phyloP scores from a whole-genome alignment of 768 basidiomycete species.

The Agrocybe chaxingu region DNA sequence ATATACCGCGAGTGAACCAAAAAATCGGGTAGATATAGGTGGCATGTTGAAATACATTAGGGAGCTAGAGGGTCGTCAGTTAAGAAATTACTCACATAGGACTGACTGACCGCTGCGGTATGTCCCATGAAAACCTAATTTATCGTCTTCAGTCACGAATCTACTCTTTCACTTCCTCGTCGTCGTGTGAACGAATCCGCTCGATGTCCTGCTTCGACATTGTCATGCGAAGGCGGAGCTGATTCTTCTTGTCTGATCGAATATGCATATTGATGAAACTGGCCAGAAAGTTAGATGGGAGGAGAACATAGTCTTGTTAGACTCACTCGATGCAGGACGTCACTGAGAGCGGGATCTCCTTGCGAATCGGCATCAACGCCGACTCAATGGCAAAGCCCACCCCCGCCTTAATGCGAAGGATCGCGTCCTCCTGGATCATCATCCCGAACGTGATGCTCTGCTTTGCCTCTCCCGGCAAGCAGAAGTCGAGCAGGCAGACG shows the following conservation, averaged over 20 bases:
- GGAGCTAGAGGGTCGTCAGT: too few species aligned
- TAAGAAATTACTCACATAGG: too few species aligned
- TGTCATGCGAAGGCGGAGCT: slow-evolving; percentile 6
- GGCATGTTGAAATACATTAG: too few species aligned
- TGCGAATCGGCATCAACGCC: neutral
- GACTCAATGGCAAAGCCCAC: slow-evolving; percentile 1
- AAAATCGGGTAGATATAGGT: too few species aligned
- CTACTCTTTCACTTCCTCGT: too few species aligned
- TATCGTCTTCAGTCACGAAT: too few species aligned
- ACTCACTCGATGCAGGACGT: slow-evolving; percentile 7
- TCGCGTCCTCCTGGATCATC: neutral
- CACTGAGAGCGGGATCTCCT: neutral
- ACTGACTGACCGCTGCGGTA: too few species aligned
- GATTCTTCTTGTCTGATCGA: slow-evolving; percentile 10
- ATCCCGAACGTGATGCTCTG: neutral
- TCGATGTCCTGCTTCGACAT: neutral
- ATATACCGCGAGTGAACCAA: too few species aligned
- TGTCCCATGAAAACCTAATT: too few species aligned
- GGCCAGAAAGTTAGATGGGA: neutral
- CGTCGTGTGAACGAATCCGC: too few species aligned
- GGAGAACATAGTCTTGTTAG: neutral
- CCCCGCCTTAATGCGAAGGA: neutral
- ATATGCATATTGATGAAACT: slow-evolving; percentile 14
- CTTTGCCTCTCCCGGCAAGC: neutral
- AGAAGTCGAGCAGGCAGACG: neutral